Evolutionary conservation across 2,329 filamentous ascomycete species (phyloP), one percentile per base, ranked within the genome.

Genomic region (Neopestalotiopsis rosae): DNA sequence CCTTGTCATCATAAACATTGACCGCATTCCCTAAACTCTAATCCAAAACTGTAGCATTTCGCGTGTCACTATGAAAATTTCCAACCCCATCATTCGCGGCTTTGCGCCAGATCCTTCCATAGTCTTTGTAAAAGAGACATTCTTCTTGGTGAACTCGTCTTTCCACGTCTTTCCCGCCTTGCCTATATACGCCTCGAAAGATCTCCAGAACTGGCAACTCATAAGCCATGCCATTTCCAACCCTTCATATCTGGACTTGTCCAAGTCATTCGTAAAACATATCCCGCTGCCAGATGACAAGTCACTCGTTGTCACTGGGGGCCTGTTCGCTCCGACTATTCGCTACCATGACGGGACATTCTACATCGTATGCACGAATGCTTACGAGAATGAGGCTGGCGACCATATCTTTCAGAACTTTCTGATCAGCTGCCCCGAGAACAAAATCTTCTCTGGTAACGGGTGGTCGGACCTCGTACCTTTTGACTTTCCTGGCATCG

Each of bases 51-150:
- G 42, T 17, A 13, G 5, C 13, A 49, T 49, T 17, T 49, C 13
- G 5, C 13, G 17, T 13, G 17, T 52, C 45, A 30, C 14, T 34
- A 61, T 61, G 57, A 38, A 2, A 1, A 38, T 30, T 14, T 32
- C 28, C 17, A 61, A 61, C 24, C 57, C 57, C 24, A 61, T 61
- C 5, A 61, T 61, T 24, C 57, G 7, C 2, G 57, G 57, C 4
- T 61, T 61, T 5, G 57, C 57, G 32, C 57, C 57, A 1, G 57
- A 61, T n/a, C 57, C 57, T 28, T 61, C 57, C 7, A 38, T 61
- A 17, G 28, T 30, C 32, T 24, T 61, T 28, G 32, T 61, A 17
- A 61, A 61, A 30, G 57, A 30, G 0, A 61, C 57, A 4, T 61
- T 12, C 17, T 61, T 61, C 28, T 24, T 34, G 13, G 57, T 61